These are phyloP conservation scores for Dysphania ambrosioides DNA, from an alignment of 148 eudicot species.

Conservation along the genomic window DNA sequence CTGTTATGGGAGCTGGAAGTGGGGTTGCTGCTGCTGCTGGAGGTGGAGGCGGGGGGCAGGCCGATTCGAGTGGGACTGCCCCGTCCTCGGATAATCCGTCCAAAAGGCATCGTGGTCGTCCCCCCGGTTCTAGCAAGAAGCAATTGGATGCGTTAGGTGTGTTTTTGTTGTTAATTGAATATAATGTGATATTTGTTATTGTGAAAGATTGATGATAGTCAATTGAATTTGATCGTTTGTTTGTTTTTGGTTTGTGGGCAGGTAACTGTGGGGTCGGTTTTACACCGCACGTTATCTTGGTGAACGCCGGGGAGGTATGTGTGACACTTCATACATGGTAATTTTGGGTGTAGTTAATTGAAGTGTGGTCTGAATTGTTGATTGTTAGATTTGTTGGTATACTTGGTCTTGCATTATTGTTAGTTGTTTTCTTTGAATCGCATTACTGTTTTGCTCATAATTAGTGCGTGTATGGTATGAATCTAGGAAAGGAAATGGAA, in stretches of 20 bases:
- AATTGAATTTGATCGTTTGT: constrained; percentile 8
- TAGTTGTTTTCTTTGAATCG: background rate
- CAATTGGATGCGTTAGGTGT: constrained; percentile 84
- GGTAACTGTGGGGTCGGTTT: constrained; percentile 74
- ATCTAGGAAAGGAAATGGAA: no score
- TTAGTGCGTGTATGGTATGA: no score
- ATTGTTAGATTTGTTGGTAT: background rate
- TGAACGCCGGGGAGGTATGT: constrained; percentile 72
- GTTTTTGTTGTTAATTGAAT: background rate
- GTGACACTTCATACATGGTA: constrained; percentile 13
- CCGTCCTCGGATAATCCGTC: constrained; percentile 32
- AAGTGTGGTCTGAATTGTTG: background rate
- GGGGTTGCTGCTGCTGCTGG: constrained; percentile 7
- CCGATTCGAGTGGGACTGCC: constrained; percentile 33
- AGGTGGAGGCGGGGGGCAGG: constrained; percentile 24
- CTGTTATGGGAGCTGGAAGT: background rate
- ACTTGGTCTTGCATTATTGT: constrained; percentile 2
- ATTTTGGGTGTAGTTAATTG: background rate
- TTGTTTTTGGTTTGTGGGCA: constrained; percentile 29
- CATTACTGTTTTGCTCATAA: background rate
- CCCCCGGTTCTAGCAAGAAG: constrained; percentile 58
- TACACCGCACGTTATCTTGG: constrained; percentile 80
- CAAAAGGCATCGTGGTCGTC: constrained; percentile 51
- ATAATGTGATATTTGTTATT: background rate
- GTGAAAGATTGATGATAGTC: constrained; percentile 3